phyloP scores from a whole-genome alignment of 2,329 filamentous ascomycete species.

The Colletotrichum gloeosporioides region DNA sequence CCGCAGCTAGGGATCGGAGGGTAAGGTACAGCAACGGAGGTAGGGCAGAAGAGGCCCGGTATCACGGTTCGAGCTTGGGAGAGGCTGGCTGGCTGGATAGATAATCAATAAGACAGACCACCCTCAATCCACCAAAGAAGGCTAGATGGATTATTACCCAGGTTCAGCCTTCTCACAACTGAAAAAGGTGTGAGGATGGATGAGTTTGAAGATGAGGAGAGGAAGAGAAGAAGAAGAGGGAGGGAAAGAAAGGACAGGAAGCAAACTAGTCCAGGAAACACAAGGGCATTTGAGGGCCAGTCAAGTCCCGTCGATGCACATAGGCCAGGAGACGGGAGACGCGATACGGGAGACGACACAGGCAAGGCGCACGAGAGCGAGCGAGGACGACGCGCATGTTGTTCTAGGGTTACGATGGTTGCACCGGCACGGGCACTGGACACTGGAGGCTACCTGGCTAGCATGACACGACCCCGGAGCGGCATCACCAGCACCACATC shows the following conservation, averaged over 20 bases:
- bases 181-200: background rate
- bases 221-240: background rate
- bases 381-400: background rate
- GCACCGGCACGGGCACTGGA: slow-evolving; percentile 5
- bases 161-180: background rate
- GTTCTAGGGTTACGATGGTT: slow-evolving; percentile 3
- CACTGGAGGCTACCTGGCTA: background rate
- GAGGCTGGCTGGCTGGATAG: background rate
- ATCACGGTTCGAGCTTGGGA: slow-evolving; percentile 5
- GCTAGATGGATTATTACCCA: background rate
- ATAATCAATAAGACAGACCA: background rate
- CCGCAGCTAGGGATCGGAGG: slow-evolving; percentile 8
- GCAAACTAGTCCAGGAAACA: background rate
- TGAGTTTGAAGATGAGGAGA: background rate
- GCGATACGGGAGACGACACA: background rate
- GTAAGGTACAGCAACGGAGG: background rate
- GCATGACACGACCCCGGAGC: slow-evolving; percentile 1
- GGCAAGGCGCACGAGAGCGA: background rate
- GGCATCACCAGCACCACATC: background rate
- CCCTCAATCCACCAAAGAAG: background rate
- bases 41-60: background rate
- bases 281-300: background rate
- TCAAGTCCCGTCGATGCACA: background rate
- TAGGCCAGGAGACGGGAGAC: background rate
- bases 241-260: background rate